Evolutionary conservation across 2,329 filamentous ascomycete species (phyloP).

Genomic region (Didymosphaeria variabile): DNA sequence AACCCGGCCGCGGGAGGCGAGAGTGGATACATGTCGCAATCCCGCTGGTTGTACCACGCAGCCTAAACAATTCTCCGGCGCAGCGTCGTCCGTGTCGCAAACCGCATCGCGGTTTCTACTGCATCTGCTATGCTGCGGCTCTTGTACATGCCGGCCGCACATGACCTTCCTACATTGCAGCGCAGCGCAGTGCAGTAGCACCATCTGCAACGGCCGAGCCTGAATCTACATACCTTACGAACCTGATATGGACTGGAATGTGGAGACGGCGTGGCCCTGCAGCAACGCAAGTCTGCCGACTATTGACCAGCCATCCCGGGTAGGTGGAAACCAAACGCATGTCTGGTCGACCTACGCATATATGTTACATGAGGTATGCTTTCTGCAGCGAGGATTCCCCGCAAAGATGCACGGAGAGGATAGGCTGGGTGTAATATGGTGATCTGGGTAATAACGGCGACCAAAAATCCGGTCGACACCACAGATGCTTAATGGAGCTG

Average conservation of each 20-base stretch:
- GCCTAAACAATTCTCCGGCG: conserved; percentile 22
- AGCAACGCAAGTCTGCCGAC: no score
- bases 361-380: background rate
- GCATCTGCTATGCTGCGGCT: background rate
- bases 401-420: conserved; percentile 22
- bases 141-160: background rate
- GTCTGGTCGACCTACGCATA: background rate
- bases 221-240: no score
- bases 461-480: conserved; percentile 12
- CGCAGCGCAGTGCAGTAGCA: conserved; percentile 1
- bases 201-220: background rate
- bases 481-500: background rate
- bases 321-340: background rate
- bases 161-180: background rate
- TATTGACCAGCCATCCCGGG: background rate
- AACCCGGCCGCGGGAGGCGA: conserved; percentile 20
- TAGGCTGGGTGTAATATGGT: conserved; percentile 19
- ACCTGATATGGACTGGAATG: no score
- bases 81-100: conserved; percentile 17
- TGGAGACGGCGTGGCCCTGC: no score
- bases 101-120: background rate
- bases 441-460: conserved; percentile 20
- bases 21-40: conserved; percentile 20
- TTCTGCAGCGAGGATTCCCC: conserved; percentile 21
- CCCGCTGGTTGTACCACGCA: conserved; percentile 21